Conservation (phyloP, 23 red algal genomes). For the Rhodosorus marinus region DNA sequence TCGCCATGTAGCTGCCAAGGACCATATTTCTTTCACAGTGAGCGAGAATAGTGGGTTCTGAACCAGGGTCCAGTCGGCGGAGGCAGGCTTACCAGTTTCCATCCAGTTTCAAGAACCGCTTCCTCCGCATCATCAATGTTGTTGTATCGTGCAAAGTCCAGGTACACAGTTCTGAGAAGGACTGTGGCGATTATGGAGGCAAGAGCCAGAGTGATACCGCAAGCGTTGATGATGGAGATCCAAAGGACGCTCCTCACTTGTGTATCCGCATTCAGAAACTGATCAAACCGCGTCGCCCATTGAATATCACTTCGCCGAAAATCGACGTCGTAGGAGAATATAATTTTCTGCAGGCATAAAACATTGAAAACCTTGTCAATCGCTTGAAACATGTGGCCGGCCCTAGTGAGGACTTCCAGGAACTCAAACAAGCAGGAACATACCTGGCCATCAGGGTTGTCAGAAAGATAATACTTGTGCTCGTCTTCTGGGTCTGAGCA, state of each 20-base stretch:
- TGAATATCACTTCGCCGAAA: slow-evolving; percentile 27
- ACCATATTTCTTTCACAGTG: no score
- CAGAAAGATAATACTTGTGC: not conserved
- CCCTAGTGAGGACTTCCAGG: not conserved
- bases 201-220: slow-evolving; percentile 80
- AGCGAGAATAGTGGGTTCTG: no score
- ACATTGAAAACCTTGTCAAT: slow-evolving; percentile 13
- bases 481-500: not conserved
- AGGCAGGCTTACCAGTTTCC: slow-evolving; percentile 99
- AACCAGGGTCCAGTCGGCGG: no score
- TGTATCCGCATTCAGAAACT: slow-evolving; percentile 35
- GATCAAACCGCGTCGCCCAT: slow-evolving; percentile 95
- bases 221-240: slow-evolving; percentile 93
- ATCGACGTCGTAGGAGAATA: slow-evolving; percentile 71
- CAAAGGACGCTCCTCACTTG: slow-evolving; percentile 66
- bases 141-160: slow-evolving; percentile 94
- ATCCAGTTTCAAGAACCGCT: slow-evolving; percentile 52
- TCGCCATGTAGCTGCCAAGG: no score
- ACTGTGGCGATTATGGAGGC: slow-evolving; percentile 67
- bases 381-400: slow-evolving; percentile 21
- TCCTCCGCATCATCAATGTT: slow-evolving; percentile 75
- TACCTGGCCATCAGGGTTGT: slow-evolving; percentile 10
- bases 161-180: slow-evolving; percentile 71
- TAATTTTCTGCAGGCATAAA: slow-evolving; percentile 16
- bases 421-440: not conserved